Evolutionary conservation across 306 rosid species (phyloP).

Genomic region (Casuarina glauca): DNA sequence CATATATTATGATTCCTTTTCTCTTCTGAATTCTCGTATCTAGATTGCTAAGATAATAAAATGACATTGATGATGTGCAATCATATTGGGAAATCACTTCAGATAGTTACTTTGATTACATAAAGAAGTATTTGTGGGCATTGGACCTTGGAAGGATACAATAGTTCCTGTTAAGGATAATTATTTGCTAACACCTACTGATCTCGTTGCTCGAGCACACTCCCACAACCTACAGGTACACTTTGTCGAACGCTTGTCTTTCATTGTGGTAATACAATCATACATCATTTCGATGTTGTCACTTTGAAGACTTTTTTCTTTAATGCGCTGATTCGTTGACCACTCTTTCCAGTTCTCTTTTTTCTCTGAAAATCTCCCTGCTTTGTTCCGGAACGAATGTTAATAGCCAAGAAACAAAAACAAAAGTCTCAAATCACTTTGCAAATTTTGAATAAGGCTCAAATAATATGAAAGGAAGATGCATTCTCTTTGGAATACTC

Average conservation of each 20-base stretch:
- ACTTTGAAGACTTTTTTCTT: neutral
- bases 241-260: constrained; percentile 16
- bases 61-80: constrained; percentile 46
- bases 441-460: neutral
- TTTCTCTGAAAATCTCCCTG: neutral
- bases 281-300: neutral
- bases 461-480: neutral
- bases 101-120: constrained; percentile 64
- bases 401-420: neutral
- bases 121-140: constrained; percentile 72
- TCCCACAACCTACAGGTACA: too few relatives aligned
- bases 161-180: constrained; percentile 60
- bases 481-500: neutral
- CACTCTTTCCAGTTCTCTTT: neutral
- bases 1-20: neutral
- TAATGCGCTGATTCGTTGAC: neutral
- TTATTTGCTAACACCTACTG: constrained; percentile 53
- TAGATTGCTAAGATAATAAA: neutral
- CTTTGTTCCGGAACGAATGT: neutral
- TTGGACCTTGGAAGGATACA: constrained; percentile 96
- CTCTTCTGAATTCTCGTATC: constrained; percentile 1
- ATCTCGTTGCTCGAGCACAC: too few relatives aligned
- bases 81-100: constrained; percentile 92
- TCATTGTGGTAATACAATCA: neutral
- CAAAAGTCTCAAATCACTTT: neutral